Evolutionary conservation across 176 grass and related monocot genomes (phyloP), one percentile per base, ranked within the genome.

Genomic region (Ananas comosus): DNA sequence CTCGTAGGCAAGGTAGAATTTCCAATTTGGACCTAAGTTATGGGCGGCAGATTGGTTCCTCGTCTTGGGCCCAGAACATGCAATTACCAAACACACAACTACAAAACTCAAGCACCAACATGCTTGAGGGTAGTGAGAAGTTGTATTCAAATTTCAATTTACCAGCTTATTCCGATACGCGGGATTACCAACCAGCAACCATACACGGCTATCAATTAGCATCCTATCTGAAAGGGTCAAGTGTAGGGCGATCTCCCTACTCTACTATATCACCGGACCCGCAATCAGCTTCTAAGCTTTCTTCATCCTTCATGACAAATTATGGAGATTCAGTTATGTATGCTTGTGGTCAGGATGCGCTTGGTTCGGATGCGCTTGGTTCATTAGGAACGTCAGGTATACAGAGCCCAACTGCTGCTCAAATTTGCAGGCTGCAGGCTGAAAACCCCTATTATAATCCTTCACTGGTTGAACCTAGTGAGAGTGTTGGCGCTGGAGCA

Each of bases 181-280:
- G 86, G 73, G 91, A 87, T 75, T 94, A 99, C 76, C 95, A 99
- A 63, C 90, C 95, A 28, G 90, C 87, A 4, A 99, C 95, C 28
- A 84, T 99, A 77, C 95, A 99, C 72, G 95, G 90, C 13, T 99
- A 93, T 71, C 85, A 99, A 73, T 79, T 88, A 3, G 59, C 87
- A 10, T 91, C 87, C 25, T 88, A 84, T 72, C 77, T 99, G 25
- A 99, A 86, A 85, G 82, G 74, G 64, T 68, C 94, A 48, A 83
- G 86, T 83, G 74, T 85, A 52, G 80, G 67, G 53, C 64, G 87
- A 74, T 85, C 64, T 70, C 87, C 74, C 70, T 90, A 91, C 82
- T 80, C 80, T 69, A 89, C 76, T 64, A 82, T 83, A 61, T 67
- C 78, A 67, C 63, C 80, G 9, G 90, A 99, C 9, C 83, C 82